Conservation (phyloP, 208 protist species). For the Trichomonas vaginalis region DNA sequence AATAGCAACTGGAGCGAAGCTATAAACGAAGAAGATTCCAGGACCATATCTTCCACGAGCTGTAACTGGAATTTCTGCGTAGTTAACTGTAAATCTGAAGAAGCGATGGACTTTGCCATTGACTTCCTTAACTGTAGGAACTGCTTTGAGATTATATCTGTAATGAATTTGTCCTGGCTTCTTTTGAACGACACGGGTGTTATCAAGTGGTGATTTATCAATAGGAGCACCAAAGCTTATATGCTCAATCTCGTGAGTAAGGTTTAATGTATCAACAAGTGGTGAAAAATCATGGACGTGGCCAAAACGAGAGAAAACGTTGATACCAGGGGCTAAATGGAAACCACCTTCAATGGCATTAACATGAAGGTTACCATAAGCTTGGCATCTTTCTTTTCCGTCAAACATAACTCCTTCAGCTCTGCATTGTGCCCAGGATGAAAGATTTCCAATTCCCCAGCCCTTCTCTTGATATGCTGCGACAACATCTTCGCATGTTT, state of each 20-base stretch:
- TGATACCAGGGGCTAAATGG: background rate
- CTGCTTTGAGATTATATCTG: background rate
- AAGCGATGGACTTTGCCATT: no score
- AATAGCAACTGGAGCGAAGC: background rate
- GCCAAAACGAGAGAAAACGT: background rate
- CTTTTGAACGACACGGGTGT: background rate
- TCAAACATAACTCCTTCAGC: background rate
- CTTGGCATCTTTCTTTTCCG: background rate
- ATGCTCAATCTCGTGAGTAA: background rate
- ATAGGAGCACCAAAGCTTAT: background rate
- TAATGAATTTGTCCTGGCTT: background rate
- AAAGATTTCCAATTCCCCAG: background rate
- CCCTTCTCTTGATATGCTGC: background rate
- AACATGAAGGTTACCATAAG: background rate
- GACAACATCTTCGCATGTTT: conserved; percentile 18
- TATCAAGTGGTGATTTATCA: background rate
- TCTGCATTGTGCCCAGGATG: background rate
- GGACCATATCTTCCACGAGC: background rate
- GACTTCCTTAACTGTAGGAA: background rate
- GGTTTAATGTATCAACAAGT: background rate
- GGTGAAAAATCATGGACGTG: background rate
- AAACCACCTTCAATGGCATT: background rate
- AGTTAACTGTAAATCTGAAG: background rate
- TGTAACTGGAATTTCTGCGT: background rate
- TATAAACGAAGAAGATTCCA: conserved; percentile 3